Evolutionary conservation across 129 eudicot genomes (phyloP).

Genomic region (Flaveria bidentis): DNA sequence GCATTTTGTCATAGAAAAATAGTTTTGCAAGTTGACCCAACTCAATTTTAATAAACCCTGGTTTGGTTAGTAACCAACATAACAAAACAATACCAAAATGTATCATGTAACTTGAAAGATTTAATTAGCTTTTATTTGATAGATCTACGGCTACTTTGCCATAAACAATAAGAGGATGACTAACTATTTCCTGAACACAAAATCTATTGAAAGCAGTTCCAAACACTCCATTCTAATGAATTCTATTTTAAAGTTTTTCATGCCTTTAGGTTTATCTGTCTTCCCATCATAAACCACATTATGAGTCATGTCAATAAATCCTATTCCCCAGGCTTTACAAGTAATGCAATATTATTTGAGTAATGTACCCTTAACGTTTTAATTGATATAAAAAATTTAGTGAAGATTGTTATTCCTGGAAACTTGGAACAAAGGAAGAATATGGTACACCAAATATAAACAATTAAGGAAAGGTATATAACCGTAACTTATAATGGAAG

Average conservation of each 20-base stretch:
- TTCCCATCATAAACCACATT: constrained; percentile 97
- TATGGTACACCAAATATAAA: no score
- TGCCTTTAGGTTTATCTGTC: constrained; percentile 89
- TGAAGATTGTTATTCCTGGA: no score
- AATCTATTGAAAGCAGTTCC: constrained; percentile 96
- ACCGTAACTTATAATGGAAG: no score
- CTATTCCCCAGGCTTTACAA: constrained; percentile 47
- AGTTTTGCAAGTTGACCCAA: neutral
- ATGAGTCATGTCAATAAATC: constrained; percentile 73
- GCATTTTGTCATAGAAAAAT: neutral
- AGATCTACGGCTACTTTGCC: constrained; percentile 85
- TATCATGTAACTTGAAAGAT: neutral
- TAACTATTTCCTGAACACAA: constrained; percentile 98
- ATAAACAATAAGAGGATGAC: constrained; percentile 96
- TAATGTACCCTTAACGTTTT: constrained; percentile 65
- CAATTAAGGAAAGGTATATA: no score
- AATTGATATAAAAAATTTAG: no score
- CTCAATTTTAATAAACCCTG: neutral
- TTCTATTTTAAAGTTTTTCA: constrained; percentile 76
- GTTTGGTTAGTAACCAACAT: no score
- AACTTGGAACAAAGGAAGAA: no score
- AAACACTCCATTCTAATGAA: constrained; percentile 87
- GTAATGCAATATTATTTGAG: constrained; percentile 90
- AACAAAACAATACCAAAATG: neutral
- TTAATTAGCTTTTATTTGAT: neutral